phyloP scores from a whole-genome alignment of 2,329 filamentous ascomycete species.

The Penicillium italicum region DNA sequence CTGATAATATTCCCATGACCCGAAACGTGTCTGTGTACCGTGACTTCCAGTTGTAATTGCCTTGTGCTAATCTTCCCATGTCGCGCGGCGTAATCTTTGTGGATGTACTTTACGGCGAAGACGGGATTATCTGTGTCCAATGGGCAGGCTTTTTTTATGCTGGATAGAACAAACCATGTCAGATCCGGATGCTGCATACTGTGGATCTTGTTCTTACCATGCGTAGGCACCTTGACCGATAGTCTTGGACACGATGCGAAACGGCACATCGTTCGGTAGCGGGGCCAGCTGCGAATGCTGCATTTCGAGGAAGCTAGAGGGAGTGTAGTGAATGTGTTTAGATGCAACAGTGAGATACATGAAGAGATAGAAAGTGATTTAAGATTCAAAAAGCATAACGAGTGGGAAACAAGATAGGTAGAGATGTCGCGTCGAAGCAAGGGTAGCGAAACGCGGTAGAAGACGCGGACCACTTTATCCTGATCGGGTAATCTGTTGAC shows the following conservation, averaged over 20 bases:
- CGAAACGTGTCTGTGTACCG: slow-evolving; percentile 81
- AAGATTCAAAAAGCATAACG: neutral
- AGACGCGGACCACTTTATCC: slow-evolving; percentile 38
- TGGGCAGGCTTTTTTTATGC: slow-evolving; percentile 90
- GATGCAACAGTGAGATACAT: neutral
- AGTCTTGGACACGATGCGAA: slow-evolving; percentile 91
- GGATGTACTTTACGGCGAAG: slow-evolving; percentile 97
- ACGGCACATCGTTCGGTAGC: slow-evolving; percentile 78
- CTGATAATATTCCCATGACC: slow-evolving; percentile 91
- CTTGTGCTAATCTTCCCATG: slow-evolving; percentile 84
- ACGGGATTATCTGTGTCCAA: slow-evolving; percentile 65
- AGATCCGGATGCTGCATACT: neutral
- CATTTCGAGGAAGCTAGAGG: slow-evolving; percentile 41
- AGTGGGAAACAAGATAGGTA: slow-evolving; percentile 19
- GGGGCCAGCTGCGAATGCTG: slow-evolving; percentile 84
- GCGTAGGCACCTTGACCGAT: slow-evolving; percentile 97
- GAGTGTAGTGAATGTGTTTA: neutral
- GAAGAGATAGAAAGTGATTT: slow-evolving; percentile 9
- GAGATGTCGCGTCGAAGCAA: slow-evolving; percentile 12
- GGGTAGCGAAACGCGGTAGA: slow-evolving; percentile 26
- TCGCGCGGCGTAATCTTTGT: slow-evolving; percentile 89
- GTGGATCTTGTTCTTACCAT: slow-evolving; percentile 57
- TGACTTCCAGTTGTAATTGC: slow-evolving; percentile 88
- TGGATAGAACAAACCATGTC: slow-evolving; percentile 36
- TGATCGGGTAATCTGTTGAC: slow-evolving; percentile 34